These are phyloP conservation scores for Phytophthora crassamura DNA, from an alignment of 352 stramenopile genomes.

Conservation along the genomic window DNA sequence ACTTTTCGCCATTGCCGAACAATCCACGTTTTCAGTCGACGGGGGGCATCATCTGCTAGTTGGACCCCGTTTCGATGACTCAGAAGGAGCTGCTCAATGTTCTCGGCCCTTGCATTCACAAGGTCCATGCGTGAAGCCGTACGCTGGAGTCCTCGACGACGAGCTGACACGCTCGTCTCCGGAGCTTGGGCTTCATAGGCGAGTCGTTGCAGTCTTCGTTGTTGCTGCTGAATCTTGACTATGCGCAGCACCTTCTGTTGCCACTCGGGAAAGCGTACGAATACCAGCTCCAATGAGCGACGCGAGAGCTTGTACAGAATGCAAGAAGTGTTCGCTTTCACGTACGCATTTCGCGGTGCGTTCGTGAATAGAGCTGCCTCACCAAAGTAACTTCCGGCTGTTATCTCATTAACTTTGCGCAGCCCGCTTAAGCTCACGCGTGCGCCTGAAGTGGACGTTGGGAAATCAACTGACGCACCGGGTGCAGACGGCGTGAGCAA, in stretches of 20 bases:
- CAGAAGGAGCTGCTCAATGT: constrained; percentile 61
- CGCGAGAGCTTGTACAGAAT: constrained; percentile 69
- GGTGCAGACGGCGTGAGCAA: constrained; percentile 6
- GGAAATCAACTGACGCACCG: not conserved
- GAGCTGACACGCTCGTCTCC: constrained; percentile 16
- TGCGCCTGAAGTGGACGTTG: constrained; percentile 6
- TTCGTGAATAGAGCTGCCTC: constrained; percentile 65
- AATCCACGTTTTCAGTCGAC: constrained; percentile 17
- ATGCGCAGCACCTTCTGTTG: constrained; percentile 71
- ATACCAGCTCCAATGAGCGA: constrained; percentile 64
- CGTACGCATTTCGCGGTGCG: constrained; percentile 57
- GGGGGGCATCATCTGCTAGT: constrained; percentile 5
- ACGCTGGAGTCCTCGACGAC: constrained; percentile 32
- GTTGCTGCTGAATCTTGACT: constrained; percentile 69
- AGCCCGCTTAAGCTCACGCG: constrained; percentile 32
- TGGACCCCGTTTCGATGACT: constrained; percentile 29
- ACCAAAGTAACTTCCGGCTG: constrained; percentile 65
- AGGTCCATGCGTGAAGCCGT: constrained; percentile 49
- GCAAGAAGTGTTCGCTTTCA: constrained; percentile 70
- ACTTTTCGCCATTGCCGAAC: constrained; percentile 25
- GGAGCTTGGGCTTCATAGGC: constrained; percentile 47
- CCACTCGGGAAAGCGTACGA: constrained; percentile 65
- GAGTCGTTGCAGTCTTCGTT: constrained; percentile 55
- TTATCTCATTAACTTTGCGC: constrained; percentile 69
- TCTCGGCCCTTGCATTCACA: constrained; percentile 54